Conservation (phyloP, 2,329 filamentous ascomycete species). For the Raffaelea ambrosiae region DNA sequence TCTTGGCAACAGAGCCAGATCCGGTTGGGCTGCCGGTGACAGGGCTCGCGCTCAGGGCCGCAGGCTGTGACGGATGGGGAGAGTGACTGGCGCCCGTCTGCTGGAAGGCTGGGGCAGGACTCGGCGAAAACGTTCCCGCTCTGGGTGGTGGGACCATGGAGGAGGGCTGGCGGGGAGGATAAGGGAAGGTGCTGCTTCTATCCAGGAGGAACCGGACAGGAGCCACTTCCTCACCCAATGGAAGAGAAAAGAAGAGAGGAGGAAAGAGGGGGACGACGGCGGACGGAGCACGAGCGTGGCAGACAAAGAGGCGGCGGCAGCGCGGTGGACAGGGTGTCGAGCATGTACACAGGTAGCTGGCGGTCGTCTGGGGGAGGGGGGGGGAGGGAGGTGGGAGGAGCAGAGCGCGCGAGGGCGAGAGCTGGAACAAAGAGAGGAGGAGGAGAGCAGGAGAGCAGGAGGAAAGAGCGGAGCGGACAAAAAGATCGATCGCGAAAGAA, state of each 20-base stretch:
- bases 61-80: slow-evolving; percentile 47
- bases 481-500: no score
- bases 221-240: slow-evolving; percentile 16
- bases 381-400: background rate
- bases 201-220: slow-evolving; percentile 14
- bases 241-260: slow-evolving; percentile 7
- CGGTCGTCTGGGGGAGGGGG: no score
- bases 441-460: background rate
- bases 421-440: background rate
- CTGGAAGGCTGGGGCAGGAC: slow-evolving; percentile 48
- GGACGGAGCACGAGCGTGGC: background rate
- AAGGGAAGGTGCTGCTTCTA: slow-evolving; percentile 13
- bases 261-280: background rate
- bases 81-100: slow-evolving; percentile 50
- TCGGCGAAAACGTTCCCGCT: slow-evolving; percentile 57
- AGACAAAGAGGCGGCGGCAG: background rate
- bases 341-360: no score
- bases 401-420: background rate
- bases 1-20: slow-evolving; percentile 69
- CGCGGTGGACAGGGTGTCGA: background rate
- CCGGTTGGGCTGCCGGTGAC: slow-evolving; percentile 55
- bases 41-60: slow-evolving; percentile 50
- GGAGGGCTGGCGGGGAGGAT: slow-evolving; percentile 9
- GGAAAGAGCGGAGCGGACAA: background rate
- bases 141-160: slow-evolving; percentile 52